phyloP scores from a whole-genome alignment of 73 alveolate genomes.

The Effrenium voratum region DNA sequence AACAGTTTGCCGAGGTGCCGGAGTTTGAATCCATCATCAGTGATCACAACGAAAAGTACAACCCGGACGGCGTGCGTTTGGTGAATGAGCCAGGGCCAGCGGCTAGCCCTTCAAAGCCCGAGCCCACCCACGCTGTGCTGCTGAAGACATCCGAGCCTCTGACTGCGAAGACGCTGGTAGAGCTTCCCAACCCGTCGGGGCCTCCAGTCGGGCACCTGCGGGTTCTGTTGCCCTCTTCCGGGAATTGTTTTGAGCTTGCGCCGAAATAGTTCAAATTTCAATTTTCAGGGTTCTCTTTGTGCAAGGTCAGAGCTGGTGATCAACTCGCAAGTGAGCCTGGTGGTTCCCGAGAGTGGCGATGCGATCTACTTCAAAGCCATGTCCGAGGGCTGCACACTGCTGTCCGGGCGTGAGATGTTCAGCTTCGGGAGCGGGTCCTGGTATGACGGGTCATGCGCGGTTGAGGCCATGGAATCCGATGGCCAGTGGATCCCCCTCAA shows the following conservation, averaged over 20 bases:
- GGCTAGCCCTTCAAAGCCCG: not conserved
- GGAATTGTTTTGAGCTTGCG: too few relatives aligned
- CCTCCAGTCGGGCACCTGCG: too few relatives aligned
- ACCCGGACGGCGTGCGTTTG: not conserved
- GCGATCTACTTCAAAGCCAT: not conserved
- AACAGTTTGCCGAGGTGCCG: not conserved
- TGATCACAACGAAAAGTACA: not conserved
- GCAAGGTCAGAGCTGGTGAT: not conserved
- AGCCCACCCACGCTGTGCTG: not conserved
- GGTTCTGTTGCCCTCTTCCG: too few relatives aligned
- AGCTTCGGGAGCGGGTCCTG: not conserved
- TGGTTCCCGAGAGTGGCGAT: not conserved
- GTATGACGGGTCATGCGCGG: not conserved
- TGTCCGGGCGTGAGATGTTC: not conserved
- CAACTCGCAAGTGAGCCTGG: not conserved
- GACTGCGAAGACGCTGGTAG: not conserved
- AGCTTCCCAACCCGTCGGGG: too few relatives aligned
- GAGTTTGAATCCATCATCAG: not conserved
- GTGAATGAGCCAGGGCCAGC: too few relatives aligned
- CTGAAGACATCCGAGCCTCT: not conserved
- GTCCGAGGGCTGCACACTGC: not conserved
- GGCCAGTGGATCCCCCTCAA: not conserved
- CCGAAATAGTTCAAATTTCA: too few relatives aligned
- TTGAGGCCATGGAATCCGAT: not conserved
- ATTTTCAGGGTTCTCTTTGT: too few relatives aligned